These are phyloP conservation scores for Pichia terricola DNA, from an alignment of 1,139 yeast genomes.

Conservation along the genomic window DNA sequence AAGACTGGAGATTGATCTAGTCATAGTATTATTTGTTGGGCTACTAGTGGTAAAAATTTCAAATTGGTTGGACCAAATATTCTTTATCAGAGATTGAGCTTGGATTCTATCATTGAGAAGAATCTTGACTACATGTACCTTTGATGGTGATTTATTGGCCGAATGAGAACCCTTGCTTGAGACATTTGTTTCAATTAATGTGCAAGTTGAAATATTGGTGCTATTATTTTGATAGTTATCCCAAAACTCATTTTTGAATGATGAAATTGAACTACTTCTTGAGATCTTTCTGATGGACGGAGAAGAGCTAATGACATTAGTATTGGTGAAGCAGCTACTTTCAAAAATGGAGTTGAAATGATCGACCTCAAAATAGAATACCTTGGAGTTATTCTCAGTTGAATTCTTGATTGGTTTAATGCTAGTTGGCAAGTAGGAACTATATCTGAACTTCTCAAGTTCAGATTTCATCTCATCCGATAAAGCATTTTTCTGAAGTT, in stretches of 20 bases:
- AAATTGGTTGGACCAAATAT: slow-evolving; percentile 11
- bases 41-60: slow-evolving; percentile 3
- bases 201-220: not conserved
- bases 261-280: too few relatives aligned
- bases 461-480: slow-evolving; percentile 10
- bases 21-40: slow-evolving; percentile 5
- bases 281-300: too few relatives aligned
- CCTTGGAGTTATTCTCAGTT: not conserved
- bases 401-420: slow-evolving; percentile 2
- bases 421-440: slow-evolving; percentile 4
- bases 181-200: too few relatives aligned
- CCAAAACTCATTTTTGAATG: too few relatives aligned
- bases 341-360: slow-evolving; percentile 1
- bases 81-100: slow-evolving; percentile 10
- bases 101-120: slow-evolving; percentile 12
- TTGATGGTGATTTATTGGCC: not conserved
- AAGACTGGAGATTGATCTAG: slow-evolving; percentile 11
- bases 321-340: too few relatives aligned
- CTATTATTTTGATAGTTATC: too few relatives aligned
- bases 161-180: too few relatives aligned
- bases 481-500: slow-evolving; percentile 7
- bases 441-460: slow-evolving; percentile 7
- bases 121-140: slow-evolving; percentile 4
- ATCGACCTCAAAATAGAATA: slow-evolving; percentile 9
- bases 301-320: not conserved